phyloP scores from a whole-genome alignment of 2,329 filamentous ascomycete species.

The Aspergillus sp. region DNA sequence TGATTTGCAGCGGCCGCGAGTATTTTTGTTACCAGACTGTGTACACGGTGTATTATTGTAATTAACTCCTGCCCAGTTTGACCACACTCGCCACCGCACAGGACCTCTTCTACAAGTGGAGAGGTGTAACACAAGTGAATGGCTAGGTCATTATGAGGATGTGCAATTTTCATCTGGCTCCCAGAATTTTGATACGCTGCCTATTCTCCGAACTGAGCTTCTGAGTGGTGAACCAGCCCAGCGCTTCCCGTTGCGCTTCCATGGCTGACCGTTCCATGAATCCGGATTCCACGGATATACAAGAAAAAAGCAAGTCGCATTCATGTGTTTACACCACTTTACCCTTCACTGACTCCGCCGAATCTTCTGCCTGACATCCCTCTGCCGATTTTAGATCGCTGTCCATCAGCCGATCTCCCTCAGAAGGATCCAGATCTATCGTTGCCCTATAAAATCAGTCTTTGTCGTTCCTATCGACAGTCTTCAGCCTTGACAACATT shows the following conservation, averaged over 20 bases:
- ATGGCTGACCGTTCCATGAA: slow-evolving; percentile 15
- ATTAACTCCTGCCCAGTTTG: neutral
- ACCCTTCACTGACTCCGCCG: neutral
- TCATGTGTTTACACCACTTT: neutral
- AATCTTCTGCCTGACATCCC: neutral
- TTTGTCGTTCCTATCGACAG: too few species aligned
- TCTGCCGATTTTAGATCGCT: too few species aligned
- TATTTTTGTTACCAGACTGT: neutral
- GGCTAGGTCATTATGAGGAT: slow-evolving; percentile 12
- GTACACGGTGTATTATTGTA: neutral
- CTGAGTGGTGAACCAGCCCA: slow-evolving; percentile 9
- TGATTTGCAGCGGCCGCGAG: neutral
- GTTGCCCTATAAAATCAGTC: too few species aligned
- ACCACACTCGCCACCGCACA: slow-evolving; percentile 18
- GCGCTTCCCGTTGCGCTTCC: slow-evolving; percentile 17
- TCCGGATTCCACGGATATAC: neutral
- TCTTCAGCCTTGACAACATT: too few species aligned
- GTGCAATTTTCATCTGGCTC: slow-evolving; percentile 13
- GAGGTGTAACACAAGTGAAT: slow-evolving; percentile 8
- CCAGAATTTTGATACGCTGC: neutral
- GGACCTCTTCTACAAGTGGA: slow-evolving; percentile 16
- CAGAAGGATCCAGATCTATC: too few species aligned
- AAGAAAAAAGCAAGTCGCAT: neutral
- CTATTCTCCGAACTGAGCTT: neutral
- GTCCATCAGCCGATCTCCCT: too few species aligned